Base-by-base conservation (phyloP, 2,329 filamentous ascomycete species). In the Alternaria burnsii region DNA sequence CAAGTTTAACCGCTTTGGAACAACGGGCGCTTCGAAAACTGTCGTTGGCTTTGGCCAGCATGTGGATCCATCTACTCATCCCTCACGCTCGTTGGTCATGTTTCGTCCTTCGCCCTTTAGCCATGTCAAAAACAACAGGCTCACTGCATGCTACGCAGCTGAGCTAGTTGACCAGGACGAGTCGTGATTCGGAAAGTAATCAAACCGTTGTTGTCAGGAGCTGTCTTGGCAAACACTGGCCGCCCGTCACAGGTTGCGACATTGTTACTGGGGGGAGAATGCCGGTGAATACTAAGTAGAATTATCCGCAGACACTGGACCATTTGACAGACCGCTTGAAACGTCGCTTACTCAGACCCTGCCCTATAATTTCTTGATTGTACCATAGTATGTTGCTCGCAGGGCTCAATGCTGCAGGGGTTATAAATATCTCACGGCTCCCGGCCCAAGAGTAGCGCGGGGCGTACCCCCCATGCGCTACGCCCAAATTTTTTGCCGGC, bases 81-180 rank as follows among this genome's bases (percentile, higher is more conserved):
- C 47, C 36, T 60, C 55, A 50, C 56, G 51, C 51, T 61, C 50
- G 65, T 68, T 70, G 69, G 68, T 59, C 48, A 66, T 68, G 62
- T 68, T 68, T 67, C 66, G 67, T 65, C 55, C 62, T 66, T 59
- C 55, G 58, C 41, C 52, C 44, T 58, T 46, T 63, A 51, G 54
- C 66, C 53, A 61, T 47, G 47, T 66, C 62, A 51, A 59, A 52
- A 58, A 43, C 56, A 60, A 36, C 41, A 56, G 43, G 59, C 38
- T 55, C 47, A 26, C 47, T 42, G 46, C 38, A 41, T 61, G 55
- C 46, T 28, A 56, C 53, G 40, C 30, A 52, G 26, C 32, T 46
- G 52, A 52, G 26, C 46, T 51, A 55, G 47, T 58, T 52, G 59
- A 52, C 36, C 10, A 55, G 40, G 56, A 55, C 54, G 44, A 61